Evolutionary conservation across 345 rosid genomes (phyloP), one percentile per base, ranked within the genome.

Genomic region (Eucalyptus dawsonii): DNA sequence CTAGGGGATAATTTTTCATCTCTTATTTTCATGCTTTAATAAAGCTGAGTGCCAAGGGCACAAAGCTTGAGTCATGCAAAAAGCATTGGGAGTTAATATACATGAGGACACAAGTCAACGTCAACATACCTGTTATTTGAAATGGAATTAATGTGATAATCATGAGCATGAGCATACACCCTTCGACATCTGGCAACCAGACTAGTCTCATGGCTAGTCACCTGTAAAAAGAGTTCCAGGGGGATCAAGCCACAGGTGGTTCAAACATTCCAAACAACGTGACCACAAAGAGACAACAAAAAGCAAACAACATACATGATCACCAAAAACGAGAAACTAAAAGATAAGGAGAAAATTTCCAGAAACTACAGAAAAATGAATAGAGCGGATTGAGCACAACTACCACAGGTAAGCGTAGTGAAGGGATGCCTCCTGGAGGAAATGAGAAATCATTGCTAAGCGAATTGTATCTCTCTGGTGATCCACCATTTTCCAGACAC

Each of bases 111-210:
- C 56, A 54, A 53, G 44, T 8, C 50, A 37, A 53, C 7, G 31
- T 21, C n/a, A 80, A 86, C 62, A 50, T 76, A 97, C 99, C 99
- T 98, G 92, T 97, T 98, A 92, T 93, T 97, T 86, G 99, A 98
- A 89, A 98, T 98, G 54, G 99, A 98, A 94, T 97, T 97, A 92
- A 98, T 96, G 92, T 98, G 99, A 94, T 98, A 98, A 92, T 98
- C 99, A 93, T 98, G 99, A 89, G 99, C 99, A 92, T 98, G 99
- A 87, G 99, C 96, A 94, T 97, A 98, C 49, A 97, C 96, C 93
- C 99, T 95, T 80, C 99, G 97, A 91, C 99, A 97, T 94, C 98
- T 93, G 49, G 99, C 99, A 90, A 98, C 88, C 90, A 94, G 92
- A 93, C 93, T 97, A 37, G 96, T 95, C 94, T 98, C 99, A 50